Conservation (phyloP, 1,284 basidiomycete species). For the Pyrrhoderma lamaoense region DNA sequence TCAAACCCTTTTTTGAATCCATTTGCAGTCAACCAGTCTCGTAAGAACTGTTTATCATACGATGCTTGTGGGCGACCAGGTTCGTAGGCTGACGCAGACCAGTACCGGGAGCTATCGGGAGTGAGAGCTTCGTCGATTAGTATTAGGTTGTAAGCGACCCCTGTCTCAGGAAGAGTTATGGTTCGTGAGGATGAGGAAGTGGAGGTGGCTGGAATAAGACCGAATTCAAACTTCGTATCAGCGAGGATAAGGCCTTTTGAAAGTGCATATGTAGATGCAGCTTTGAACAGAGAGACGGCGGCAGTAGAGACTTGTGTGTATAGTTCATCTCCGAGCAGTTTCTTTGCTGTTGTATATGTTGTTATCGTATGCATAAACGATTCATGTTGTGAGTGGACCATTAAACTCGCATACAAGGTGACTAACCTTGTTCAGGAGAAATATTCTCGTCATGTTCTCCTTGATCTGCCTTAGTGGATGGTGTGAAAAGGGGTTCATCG, state of each 20-base stretch:
- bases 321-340: constrained; percentile 62
- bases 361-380: constrained; percentile 5
- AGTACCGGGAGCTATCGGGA: constrained; percentile 96
- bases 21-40: constrained; percentile 76
- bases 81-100: constrained; percentile 74
- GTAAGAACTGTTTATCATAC: constrained; percentile 96
- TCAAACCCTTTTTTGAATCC: constrained; percentile 80
- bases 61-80: constrained; percentile 78
- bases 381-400: too few species aligned
- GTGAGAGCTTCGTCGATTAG: constrained; percentile 96
- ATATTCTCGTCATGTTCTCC: constrained; percentile 98
- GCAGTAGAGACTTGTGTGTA: constrained; percentile 53
- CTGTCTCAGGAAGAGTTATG: constrained; percentile 55
- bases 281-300: constrained; percentile 65
- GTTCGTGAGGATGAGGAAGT: constrained; percentile 32
- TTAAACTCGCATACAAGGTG: too few species aligned
- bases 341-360: constrained; percentile 42
- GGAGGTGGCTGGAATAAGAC: constrained; percentile 35
- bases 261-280: constrained; percentile 74
- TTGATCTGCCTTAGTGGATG: constrained; percentile 94
- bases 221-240: constrained; percentile 85
- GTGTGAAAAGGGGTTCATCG: constrained; percentile 85
- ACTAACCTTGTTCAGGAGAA: constrained; percentile 76
- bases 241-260: constrained; percentile 89
- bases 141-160: constrained; percentile 44